Evolutionary conservation across 176 grass and related monocot species (phyloP).

Genomic region (Sorghum bicolor): DNA sequence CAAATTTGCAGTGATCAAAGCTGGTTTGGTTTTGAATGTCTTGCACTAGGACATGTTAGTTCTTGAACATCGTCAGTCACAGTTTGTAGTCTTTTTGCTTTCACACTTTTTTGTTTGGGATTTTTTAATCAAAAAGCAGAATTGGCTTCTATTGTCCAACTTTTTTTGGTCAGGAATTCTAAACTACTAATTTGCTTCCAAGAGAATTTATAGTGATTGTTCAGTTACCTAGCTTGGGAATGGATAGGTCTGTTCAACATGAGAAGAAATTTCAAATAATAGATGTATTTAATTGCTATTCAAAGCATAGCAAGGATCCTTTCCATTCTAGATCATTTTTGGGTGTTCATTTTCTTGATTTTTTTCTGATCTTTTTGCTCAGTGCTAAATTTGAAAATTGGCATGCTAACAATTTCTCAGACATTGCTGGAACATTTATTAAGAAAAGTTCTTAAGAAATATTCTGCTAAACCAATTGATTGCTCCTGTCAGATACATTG

Average conservation of each 20-base stretch:
- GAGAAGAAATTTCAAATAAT: background rate
- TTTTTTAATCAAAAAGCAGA: background rate
- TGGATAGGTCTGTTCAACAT: background rate
- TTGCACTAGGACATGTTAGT: background rate
- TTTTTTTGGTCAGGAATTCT: background rate
- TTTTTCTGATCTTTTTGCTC: background rate
- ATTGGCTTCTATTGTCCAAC: background rate
- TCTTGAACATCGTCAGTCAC: background rate
- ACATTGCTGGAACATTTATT: constrained; percentile 2
- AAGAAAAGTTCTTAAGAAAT: background rate
- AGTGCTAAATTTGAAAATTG: constrained; percentile 10
- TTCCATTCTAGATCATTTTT: background rate
- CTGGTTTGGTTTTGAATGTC: background rate
- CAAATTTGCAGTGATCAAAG: background rate
- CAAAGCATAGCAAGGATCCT: background rate
- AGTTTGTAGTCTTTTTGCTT: background rate
- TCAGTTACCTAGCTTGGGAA: background rate
- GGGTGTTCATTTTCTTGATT: background rate
- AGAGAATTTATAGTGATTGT: background rate
- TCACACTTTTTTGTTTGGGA: background rate
- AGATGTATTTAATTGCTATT: background rate
- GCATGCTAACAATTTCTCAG: background rate
- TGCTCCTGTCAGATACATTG: constrained; percentile 58
- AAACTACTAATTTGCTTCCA: background rate
- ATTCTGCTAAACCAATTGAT: background rate